Conservation (phyloP, 139 green algal species). For the Monoraphidium neglectum region DNA sequence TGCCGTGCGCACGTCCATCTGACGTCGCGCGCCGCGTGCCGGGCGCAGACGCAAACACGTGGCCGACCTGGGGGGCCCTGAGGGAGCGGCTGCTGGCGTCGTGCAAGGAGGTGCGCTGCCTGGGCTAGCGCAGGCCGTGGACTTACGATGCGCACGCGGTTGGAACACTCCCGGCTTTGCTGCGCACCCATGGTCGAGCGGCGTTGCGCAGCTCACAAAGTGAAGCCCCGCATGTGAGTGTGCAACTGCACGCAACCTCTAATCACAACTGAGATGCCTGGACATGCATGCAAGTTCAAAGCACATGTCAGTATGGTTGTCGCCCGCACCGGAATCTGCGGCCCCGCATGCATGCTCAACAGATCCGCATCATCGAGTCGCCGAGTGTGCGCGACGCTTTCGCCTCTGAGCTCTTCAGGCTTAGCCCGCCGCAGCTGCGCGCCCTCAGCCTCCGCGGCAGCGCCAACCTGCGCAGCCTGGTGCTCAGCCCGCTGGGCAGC, state of each 20-base stretch:
- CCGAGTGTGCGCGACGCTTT: constrained; percentile 74
- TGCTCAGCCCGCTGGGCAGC: constrained; percentile 53
- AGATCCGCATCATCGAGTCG: constrained; percentile 64
- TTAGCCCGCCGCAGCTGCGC: constrained; percentile 67
- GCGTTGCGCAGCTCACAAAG: too few species aligned
- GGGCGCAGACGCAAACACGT: constrained; percentile 71
- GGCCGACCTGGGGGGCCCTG: constrained; percentile 80
- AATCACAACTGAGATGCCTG: too few species aligned
- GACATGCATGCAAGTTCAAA: too few species aligned
- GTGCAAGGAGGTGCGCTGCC: constrained; percentile 54
- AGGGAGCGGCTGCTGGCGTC: constrained; percentile 70
- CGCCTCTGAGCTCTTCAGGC: constrained; percentile 73
- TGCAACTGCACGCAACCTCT: too few species aligned
- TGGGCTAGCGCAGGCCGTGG: too few species aligned
- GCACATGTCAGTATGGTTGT: too few species aligned
- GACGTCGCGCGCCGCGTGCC: not conserved
- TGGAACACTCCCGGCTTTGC: too few species aligned
- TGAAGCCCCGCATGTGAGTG: too few species aligned
- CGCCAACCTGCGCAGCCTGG: constrained; percentile 67
- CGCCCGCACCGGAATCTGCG: too few species aligned
- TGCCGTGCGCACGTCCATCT: too few species aligned
- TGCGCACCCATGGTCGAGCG: too few species aligned
- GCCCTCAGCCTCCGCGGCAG: constrained; percentile 54
- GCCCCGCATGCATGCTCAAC: not conserved
- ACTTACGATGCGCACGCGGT: too few species aligned